Base-by-base conservation (phyloP, 2,329 filamentous ascomycete genomes). In the Stemphylium lycopersici region DNA sequence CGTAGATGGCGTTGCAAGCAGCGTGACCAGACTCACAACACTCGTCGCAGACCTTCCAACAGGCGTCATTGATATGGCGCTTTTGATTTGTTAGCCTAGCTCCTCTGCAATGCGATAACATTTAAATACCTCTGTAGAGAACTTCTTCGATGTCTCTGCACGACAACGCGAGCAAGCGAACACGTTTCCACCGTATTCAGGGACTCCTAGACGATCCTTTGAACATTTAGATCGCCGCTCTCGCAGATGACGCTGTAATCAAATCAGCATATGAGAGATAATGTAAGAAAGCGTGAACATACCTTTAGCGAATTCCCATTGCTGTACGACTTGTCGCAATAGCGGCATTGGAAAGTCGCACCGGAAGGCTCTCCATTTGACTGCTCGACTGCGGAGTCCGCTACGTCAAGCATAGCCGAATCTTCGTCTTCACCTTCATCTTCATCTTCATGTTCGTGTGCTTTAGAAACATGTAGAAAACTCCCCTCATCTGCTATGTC, bases 1-100 rank as follows among this genome's bases (percentile, higher is more conserved):
- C 34, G 2, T 33, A 36, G 4, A 15, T 8, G 6, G 49, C 59
- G 36, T 65, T 53, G 16, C 62, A 65, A 4, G 33, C 31, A 3
- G 22, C n/a, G 8, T 36, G 37, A 0, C 42, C 33, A 13, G 13
- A n/a, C 13, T 47, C 42, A 31, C 44, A 55, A 42, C 62, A 65
- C n/a, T 58, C 58, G 31, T 65, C 59, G 41, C 59, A 65, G 6
- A 42, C 34, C 24, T 58, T 61, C 62, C 62, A 65, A 6, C 49
- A 52, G n/a, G 49, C 33, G 24, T 48, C 49, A 15, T 37, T 47
- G 29, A 52, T 48, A 15, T 52, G 49, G 4, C 49, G 49, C 49
- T 52, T 7, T 26, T 36, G 20, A 3, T n/a, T 2, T 15, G 24
- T 60, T 15, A 60, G 50, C 16, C n/a, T 3, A 37, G n/a, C 18